A percentile compares a stretch with the other conserved stretches of the same genome.
phyloP scores from a whole-genome alignment of 495 filamentous ascomycete genomes.

The Xylona heveae region DNA sequence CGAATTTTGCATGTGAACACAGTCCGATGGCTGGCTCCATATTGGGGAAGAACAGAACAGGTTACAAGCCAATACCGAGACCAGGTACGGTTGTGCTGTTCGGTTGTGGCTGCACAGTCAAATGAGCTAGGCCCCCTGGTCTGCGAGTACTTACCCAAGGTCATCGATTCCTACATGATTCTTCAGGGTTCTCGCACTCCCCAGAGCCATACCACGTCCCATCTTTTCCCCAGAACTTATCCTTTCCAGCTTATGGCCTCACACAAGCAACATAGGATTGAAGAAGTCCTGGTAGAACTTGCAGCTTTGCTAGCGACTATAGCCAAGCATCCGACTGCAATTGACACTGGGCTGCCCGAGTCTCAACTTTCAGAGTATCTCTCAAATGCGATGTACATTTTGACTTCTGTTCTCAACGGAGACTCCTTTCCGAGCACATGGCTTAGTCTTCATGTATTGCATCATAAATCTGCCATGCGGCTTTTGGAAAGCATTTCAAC shows the following conservation, averaged over 20 bases:
- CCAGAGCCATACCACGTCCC: conserved; percentile 47
- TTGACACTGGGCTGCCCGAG: conserved; percentile 48
- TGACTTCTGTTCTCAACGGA: conserved; percentile 72
- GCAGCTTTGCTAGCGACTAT: conserved; percentile 70
- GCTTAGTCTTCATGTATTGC: conserved; percentile 86
- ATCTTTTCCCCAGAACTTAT: conserved; percentile 77
- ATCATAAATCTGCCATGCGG: conserved; percentile 79
- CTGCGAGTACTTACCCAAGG: conserved; percentile 62
- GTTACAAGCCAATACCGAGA: conserved; percentile 77
- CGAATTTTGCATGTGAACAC: conserved; percentile 59
- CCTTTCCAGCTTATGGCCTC: conserved; percentile 63
- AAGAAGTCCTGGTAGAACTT: conserved; percentile 78
- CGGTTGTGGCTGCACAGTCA: conserved; percentile 69
- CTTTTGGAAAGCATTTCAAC: conserved; percentile 66
- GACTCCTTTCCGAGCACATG: conserved; percentile 78
- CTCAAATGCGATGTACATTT: conserved; percentile 53
- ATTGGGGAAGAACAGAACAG: conserved; percentile 61
- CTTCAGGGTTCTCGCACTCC: conserved; percentile 42
- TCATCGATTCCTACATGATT: conserved; percentile 70
- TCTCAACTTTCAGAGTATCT: conserved; percentile 57
- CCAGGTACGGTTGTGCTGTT: conserved; percentile 80
- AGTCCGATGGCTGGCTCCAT: conserved; percentile 74
- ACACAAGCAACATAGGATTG: too few relatives aligned
- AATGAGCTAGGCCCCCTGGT: conserved; percentile 58
- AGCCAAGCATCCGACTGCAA: conserved; percentile 43